Conservation (phyloP, 2,329 filamentous ascomycete genomes). For the Curvularia sp. region DNA sequence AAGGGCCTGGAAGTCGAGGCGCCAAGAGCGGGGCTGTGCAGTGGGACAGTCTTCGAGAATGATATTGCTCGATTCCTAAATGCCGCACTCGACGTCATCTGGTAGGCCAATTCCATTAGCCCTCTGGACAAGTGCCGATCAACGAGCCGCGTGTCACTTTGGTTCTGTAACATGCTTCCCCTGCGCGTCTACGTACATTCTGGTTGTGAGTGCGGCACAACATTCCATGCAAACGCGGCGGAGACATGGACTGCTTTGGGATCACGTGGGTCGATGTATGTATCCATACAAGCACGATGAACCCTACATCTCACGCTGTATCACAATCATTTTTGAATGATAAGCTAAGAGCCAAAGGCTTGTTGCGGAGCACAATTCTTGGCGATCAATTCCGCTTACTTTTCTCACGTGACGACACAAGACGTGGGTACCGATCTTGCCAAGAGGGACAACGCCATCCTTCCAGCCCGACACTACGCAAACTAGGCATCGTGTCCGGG, state of each 20-base stretch:
- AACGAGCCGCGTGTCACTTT: slow-evolving; percentile 6
- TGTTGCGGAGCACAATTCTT: slow-evolving; percentile 13
- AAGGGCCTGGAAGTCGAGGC: slow-evolving; percentile 11
- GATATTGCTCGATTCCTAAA: slow-evolving; percentile 8
- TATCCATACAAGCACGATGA: not conserved
- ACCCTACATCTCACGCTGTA: not conserved
- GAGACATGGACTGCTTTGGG: too few species aligned
- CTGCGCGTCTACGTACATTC: not conserved
- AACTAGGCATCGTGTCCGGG: not conserved
- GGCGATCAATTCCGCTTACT: slow-evolving; percentile 10
- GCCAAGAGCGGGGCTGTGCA: slow-evolving; percentile 31
- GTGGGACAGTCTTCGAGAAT: slow-evolving; percentile 2
- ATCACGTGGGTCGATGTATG: not conserved
- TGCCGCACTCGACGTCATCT: slow-evolving; percentile 22
- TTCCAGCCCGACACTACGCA: not conserved
- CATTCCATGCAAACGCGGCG: not conserved
- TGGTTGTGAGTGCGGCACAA: not conserved
- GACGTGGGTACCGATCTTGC: not conserved
- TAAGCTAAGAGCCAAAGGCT: slow-evolving; percentile 18
- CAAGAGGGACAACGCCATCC: not conserved
- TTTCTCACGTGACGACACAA: not conserved
- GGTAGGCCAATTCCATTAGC: not conserved
- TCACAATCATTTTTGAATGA: slow-evolving; percentile 5
- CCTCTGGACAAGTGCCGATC: slow-evolving; percentile 1
- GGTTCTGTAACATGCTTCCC: slow-evolving; percentile 3